Conservation (phyloP, 805 yeast genomes). For the Candida germanica region DNA sequence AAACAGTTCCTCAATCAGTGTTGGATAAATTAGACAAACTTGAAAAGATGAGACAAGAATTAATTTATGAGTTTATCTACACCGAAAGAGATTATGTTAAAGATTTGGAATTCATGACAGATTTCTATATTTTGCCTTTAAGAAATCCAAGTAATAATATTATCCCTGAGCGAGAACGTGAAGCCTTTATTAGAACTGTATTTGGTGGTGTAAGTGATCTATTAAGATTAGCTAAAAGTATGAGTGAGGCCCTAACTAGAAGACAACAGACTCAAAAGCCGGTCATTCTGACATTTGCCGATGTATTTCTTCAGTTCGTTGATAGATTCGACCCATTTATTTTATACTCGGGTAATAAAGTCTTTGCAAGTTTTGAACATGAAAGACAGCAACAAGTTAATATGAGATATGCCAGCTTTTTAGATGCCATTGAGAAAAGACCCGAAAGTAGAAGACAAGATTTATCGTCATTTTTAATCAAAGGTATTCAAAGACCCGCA, state of each 20-base stretch:
- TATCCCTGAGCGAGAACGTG: slow-evolving; percentile 85
- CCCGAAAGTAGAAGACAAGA: slow-evolving; percentile 88
- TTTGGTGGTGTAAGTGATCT: slow-evolving; percentile 88
- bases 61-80: slow-evolving; percentile 87
- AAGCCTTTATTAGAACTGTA: slow-evolving; percentile 86
- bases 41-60: slow-evolving; percentile 91
- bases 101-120: slow-evolving; percentile 88
- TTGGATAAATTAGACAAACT: slow-evolving; percentile 75
- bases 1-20: slow-evolving; percentile 77
- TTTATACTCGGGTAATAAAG: slow-evolving; percentile 89
- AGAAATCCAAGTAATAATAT: slow-evolving; percentile 70
- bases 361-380: slow-evolving; percentile 91
- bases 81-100: slow-evolving; percentile 95
- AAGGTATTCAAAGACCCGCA: slow-evolving; percentile 95
- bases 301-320: slow-evolving; percentile 77
- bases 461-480: slow-evolving; percentile 87
- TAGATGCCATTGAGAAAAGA: slow-evolving; percentile 82
- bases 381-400: slow-evolving; percentile 91
- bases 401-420: slow-evolving; percentile 87
- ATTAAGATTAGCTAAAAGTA: slow-evolving; percentile 73
- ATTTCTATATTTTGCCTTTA: slow-evolving; percentile 89
- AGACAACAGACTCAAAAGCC: slow-evolving; percentile 81
- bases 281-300: slow-evolving; percentile 83
- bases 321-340: slow-evolving; percentile 91
- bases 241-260: slow-evolving; percentile 85